phyloP scores from a whole-genome alignment of 1,139 yeast species.

The Geotrichum citri-aurantii region DNA sequence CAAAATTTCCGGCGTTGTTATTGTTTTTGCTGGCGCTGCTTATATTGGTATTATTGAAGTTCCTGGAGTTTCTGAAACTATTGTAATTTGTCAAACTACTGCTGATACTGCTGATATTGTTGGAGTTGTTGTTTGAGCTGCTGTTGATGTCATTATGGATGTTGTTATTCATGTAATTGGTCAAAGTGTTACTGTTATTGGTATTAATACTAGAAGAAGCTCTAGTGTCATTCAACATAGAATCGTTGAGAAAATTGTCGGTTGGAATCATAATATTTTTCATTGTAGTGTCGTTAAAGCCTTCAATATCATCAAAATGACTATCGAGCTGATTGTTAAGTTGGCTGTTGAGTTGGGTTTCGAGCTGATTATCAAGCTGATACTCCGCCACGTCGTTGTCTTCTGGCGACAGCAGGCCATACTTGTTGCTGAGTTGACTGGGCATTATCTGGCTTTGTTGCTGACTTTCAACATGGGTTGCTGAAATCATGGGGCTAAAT shows the following conservation, averaged over 20 bases:
- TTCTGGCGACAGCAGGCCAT: constrained; percentile 14
- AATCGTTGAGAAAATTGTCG: background rate
- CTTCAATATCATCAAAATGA: background rate
- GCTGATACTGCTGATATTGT: background rate
- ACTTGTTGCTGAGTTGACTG: constrained; percentile 5
- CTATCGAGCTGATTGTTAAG: background rate
- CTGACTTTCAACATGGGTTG: background rate
- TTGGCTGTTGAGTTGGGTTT: background rate
- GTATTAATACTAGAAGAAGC: background rate
- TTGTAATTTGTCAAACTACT: background rate
- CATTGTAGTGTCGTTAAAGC: background rate
- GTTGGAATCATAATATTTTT: background rate
- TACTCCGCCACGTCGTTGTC: constrained; percentile 16
- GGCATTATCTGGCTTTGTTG: background rate
- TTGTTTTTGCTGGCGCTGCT: constrained; percentile 3
- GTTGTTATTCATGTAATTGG: background rate
- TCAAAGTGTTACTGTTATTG: background rate
- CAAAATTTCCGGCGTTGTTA: constrained; percentile 6
- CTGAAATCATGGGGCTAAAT: constrained; percentile 17
- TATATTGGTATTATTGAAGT: background rate
- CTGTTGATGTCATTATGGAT: background rate
- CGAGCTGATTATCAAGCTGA: constrained; percentile 5
- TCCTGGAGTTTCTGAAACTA: constrained; percentile 5
- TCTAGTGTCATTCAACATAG: background rate
- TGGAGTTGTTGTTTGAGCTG: background rate